Base-by-base conservation (phyloP, 1,284 basidiomycete species). In the Gomphus bonarii region DNA sequence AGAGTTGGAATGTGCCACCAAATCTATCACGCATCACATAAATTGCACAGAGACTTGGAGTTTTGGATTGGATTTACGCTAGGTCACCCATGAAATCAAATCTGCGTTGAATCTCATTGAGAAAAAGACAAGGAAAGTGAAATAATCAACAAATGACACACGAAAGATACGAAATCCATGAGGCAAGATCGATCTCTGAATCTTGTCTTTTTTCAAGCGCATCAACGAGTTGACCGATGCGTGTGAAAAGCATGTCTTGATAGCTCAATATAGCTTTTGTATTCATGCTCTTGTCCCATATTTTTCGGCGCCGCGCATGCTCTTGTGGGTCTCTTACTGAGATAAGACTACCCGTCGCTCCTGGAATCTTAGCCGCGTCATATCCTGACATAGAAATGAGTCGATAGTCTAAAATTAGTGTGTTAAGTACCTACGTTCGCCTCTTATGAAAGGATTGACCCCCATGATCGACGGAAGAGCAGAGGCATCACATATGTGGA, bases 21-120 rank as follows among this genome's bases (percentile, higher is more conserved):
- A 57, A 51, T 11, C 55, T 57, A 43, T 18, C 12, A 1, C 9
- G 18, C 3, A 7, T 11, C 2, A 25, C 14, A 30, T 36, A 14
- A 57, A 22, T 22, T 40, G 28, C 31, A 40, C 16, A 14, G 14
- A n/a, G 38, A 38, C 11, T 20, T 16, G n/a, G n/a, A n/a, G n/a
- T n/a, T n/a, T n/a, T 28, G 8, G 25, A 2, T 33, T 22, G 3
- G n/a, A 63, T 64, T 62, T 57, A 68, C 67, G 63, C 66, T 63
- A 67, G 63, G 58, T 68, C 67, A 50, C 65, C 63, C 67, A 68
- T 68, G 59, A 68, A 65, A 59, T 68, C 67, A 48, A 58, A 63
- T 3, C n/a, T n/a, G n/a, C n/a, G n/a, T n/a, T n/a, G n/a, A n/a
- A n/a, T n/a, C n/a, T n/a, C n/a, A n/a, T n/a, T 12, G n/a, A 4